Conservation (phyloP, 225 moss, liverwort and hornwort genomes). For the Neckera pumila region DNA sequence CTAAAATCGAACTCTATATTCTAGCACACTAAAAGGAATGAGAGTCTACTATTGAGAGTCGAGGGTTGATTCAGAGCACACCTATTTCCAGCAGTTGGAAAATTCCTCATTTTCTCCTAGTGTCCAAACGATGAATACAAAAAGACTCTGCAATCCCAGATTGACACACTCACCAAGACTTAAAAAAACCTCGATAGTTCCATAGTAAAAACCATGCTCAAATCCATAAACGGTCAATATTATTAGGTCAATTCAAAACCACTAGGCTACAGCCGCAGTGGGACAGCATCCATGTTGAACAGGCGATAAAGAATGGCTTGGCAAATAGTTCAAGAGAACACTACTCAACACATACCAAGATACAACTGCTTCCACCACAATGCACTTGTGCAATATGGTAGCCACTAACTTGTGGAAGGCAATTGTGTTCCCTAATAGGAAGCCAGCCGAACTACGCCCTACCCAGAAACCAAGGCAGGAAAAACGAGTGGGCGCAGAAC, state of each 20-base stretch:
- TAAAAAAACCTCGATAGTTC: background rate
- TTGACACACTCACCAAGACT: background rate
- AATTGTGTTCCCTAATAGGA: background rate
- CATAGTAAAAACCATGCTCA: background rate
- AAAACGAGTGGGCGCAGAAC: background rate
- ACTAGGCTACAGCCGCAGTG: background rate
- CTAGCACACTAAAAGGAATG: background rate
- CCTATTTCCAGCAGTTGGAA: background rate
- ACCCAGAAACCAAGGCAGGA: background rate
- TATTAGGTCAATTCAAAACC: background rate
- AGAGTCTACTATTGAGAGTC: background rate
- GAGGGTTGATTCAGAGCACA: background rate
- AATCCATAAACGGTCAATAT: background rate
- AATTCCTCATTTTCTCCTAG: background rate
- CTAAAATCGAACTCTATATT: background rate
- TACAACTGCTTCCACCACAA: background rate
- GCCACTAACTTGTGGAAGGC: background rate
- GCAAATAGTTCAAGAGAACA: background rate
- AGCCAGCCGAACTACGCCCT: background rate
- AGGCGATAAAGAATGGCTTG: background rate
- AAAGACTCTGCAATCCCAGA: background rate
- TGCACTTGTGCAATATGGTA: background rate
- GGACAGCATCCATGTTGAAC: background rate
- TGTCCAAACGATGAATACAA: background rate
- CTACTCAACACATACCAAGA: background rate